Evolutionary conservation across 371 early-diverging fungal genomes (phyloP), one percentile per base, ranked within the genome.

Genomic region (Lichtheimia ramosa): DNA sequence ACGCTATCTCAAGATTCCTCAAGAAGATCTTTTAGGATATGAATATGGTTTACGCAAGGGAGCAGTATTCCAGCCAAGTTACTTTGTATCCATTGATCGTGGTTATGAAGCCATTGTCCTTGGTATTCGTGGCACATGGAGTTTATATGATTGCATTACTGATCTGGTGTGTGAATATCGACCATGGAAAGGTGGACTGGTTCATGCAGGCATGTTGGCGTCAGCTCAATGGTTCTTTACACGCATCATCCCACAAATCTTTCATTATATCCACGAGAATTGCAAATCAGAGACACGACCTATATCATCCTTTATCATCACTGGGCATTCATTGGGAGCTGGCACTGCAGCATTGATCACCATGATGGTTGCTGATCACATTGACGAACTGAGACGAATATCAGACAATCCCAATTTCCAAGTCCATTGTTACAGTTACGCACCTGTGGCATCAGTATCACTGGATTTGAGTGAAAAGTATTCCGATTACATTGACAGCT

Each of bases 161-260:
- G 95, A 94, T 68, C 66, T 94, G 15, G 86, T 89, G 2, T 93
- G 93, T 61, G 92, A 93, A 59, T 94, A 93, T 60, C 78, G 78
- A 51, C 88, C 84, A 28, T 93, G 94, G 92, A 89, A 89, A 61
- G 91, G 89, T 10, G 93, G 93, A 0, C 69, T 93, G 5, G 91
- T 91, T 20, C 94, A 93, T 57, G 81, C 88, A 39, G 93, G 94
- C 7, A 88, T 93, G 79, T 69, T 87, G 63, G 82, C 86, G n/a
- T 84, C 90, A 18, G 93, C 93, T 3, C 86, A 89, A 40, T 90
- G 89, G 87, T 84, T 92, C 64, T 83, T 89, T 71, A 73, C 74
- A 12, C 77, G 86, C 46, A 83, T 91, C 28, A 72, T 89, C 51
- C 89, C 90, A 5, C 84, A 84, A 39, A 78, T 92, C 10, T 75